These are phyloP conservation scores for Cicer bijugum DNA, from an alignment of 306 rosid genomes.

Conservation along the genomic window DNA sequence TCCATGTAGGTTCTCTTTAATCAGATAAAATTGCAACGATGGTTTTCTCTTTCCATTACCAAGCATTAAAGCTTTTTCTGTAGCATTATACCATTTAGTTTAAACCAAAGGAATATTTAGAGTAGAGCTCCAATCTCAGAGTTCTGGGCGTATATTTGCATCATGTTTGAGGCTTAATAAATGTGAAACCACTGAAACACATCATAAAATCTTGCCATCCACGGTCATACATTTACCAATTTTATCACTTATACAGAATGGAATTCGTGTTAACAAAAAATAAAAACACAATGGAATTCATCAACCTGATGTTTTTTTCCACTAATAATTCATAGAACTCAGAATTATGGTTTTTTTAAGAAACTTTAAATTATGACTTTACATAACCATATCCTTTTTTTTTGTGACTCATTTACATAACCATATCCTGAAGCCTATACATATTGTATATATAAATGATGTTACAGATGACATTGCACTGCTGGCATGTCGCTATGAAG, in stretches of 20 bases:
- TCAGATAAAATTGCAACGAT: background rate
- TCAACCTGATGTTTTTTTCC: background rate
- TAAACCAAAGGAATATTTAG: background rate
- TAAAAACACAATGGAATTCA: too few species aligned
- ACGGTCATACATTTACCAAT: background rate
- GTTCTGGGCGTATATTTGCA: too few species aligned
- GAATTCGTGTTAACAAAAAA: background rate
- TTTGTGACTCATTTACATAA: background rate
- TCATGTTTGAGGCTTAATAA: too few species aligned
- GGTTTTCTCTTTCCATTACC: background rate
- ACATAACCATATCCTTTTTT: background rate
- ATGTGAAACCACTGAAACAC: too few species aligned
- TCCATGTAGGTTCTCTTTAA: background rate
- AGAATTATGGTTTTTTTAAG: background rate
- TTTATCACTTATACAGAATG: background rate
- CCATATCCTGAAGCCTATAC: conserved; percentile 25
- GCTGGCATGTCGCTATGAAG: conserved; percentile 9
- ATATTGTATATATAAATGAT: conserved; percentile 2
- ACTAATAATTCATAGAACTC: background rate
- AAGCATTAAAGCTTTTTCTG: background rate
- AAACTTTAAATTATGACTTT: background rate
- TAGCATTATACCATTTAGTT: background rate
- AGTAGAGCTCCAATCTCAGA: too few species aligned
- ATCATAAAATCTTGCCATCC: conserved; percentile 1
- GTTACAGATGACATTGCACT: conserved; percentile 24